Base-by-base conservation (phyloP, 805 yeast genomes). In the Ogataea angusta region DNA sequence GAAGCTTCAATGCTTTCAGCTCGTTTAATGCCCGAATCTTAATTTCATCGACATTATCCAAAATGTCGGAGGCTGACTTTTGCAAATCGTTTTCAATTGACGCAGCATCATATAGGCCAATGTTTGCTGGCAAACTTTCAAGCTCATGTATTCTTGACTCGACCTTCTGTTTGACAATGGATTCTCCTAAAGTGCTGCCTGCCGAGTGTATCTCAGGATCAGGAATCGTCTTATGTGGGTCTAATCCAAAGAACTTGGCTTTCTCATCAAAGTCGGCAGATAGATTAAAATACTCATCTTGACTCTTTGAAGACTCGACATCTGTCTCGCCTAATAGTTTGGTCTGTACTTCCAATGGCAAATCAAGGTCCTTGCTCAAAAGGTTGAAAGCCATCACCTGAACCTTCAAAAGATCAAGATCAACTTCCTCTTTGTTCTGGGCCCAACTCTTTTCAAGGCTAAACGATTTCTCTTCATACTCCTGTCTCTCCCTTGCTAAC, bases 21-120 rank as follows among this genome's bases (percentile, higher is more conserved):
- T 85, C 95, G 29, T 85, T 69, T 24, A 85, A 62, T 5, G 88
- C 78, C 40, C 70, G 74, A n/a, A 82, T 59, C 59, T 85, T 85
- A 40, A 82, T 60, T 12, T 69, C 72, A 53, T 84, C 89, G 23
- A 70, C 63, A 19, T 68, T 66, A 2, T 66, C 62, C 5, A 73
- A 62, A 14, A 72, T 49, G 38, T 72, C 72, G 48, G 72, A 76
- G 30, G 73, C 65, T 2, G 76, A 62, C 4, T 51, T 49, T 2
- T 42, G 38, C 35, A 73, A 57, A 24, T 68, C 70, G 36, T 61
- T 60, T 4, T 49, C 44, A 14, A 58, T 29, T 9, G 42, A 46
- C 4, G 32, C 40, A 1, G 64, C 53, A 45, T 75, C 74, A 34
- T 71, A 78, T 2, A 86, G 70, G 18, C 90, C 91, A 37, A 85